Percentiles rank a stretch among this genome's conserved stretches.
These are phyloP conservation scores for Westerdykella ornata DNA, from an alignment of 2,329 filamentous ascomycete genomes.

Conservation along the genomic window DNA sequence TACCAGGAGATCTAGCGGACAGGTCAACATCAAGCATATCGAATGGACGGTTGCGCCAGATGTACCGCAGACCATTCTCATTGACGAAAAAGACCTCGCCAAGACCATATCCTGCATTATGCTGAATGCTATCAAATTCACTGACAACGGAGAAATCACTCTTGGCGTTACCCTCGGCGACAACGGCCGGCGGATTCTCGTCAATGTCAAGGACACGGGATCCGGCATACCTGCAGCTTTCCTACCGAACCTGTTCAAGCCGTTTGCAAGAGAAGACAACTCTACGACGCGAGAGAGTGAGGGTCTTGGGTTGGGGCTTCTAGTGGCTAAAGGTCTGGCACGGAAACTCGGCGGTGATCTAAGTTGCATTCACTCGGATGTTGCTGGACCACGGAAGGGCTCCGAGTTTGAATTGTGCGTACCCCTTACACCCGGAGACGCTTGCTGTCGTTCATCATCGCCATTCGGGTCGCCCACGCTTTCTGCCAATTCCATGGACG, in stretches of 20 bases:
- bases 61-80: slow-evolving; percentile 50
- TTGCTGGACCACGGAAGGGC: slow-evolving; percentile 54
- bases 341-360: slow-evolving; percentile 64
- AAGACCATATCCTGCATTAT: slow-evolving; percentile 60
- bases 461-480: slow-evolving; percentile 45
- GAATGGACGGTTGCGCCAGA: slow-evolving; percentile 46
- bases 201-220: slow-evolving; percentile 60
- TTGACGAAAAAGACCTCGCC: slow-evolving; percentile 57
- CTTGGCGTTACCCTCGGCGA: slow-evolving; percentile 49
- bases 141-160: slow-evolving; percentile 56
- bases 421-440: slow-evolving; percentile 51
- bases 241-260: slow-evolving; percentile 60
- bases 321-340: slow-evolving; percentile 66
- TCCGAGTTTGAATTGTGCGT: slow-evolving; percentile 64
- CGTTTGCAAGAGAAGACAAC: slow-evolving; percentile 62
- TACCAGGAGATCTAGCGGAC: slow-evolving; percentile 40
- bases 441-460: slow-evolving; percentile 45
- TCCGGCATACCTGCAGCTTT: slow-evolving; percentile 62
- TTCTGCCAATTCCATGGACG: slow-evolving; percentile 23
- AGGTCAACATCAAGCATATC: slow-evolving; percentile 42
- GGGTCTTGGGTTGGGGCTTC: slow-evolving; percentile 60
- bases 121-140: slow-evolving; percentile 65
- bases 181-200: slow-evolving; percentile 50
- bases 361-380: slow-evolving; percentile 56
- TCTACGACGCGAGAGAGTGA: slow-evolving; percentile 62